A percentile compares a stretch with the other conserved stretches of the same genome.
phyloP scores from a whole-genome alignment of 352 stramenopile genomes.

The Pythium apleroticum region DNA sequence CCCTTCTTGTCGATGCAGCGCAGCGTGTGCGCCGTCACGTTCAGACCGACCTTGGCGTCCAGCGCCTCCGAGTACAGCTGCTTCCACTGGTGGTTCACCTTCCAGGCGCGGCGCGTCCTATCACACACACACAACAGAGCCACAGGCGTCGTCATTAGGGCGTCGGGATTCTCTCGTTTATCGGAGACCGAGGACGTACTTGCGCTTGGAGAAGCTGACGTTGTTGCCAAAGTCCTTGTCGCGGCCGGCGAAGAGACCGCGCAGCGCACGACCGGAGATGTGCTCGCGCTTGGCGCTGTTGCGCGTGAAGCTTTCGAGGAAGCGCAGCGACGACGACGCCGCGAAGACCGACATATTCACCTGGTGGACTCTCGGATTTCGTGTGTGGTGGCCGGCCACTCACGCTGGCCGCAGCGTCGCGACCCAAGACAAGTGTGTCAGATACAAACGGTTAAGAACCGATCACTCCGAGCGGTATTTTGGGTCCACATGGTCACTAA shows the following conservation, averaged over 20 bases:
- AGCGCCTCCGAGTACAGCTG: constrained; percentile 87
- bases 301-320: constrained; percentile 63
- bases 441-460: not conserved
- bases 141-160: not conserved
- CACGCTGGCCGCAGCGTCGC: not conserved
- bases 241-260: constrained; percentile 92
- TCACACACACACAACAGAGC: not conserved
- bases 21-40: constrained; percentile 92
- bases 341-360: constrained; percentile 38
- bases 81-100: constrained; percentile 93
- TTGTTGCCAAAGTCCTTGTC: constrained; percentile 95
- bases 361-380: not conserved
- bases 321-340: constrained; percentile 42
- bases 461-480: too few relatives aligned
- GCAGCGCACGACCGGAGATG: constrained; percentile 70
- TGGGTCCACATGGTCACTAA: not conserved
- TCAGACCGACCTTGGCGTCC: constrained; percentile 92
- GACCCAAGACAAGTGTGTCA: not conserved
- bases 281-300: constrained; percentile 58
- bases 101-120: constrained; percentile 89
- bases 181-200: constrained; percentile 33
- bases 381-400: not conserved
- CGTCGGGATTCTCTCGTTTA: too few relatives aligned
- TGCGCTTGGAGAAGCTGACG: constrained; percentile 92
- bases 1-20: constrained; percentile 93